Base-by-base conservation (phyloP, 1,139 yeast genomes). In the Blastobotrys ciferrii region DNA sequence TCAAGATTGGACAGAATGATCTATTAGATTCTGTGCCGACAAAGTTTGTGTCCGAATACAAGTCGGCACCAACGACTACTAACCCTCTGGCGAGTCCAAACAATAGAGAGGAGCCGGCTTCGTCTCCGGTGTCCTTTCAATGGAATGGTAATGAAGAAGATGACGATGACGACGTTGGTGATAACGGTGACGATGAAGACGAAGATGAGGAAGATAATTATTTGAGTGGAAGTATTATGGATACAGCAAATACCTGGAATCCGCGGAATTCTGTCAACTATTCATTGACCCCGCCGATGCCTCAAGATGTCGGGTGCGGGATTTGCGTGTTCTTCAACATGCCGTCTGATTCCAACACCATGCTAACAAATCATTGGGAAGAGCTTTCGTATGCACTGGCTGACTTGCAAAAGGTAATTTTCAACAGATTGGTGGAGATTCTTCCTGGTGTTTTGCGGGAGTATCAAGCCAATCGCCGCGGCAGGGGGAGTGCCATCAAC, bases 321-420 rank as follows among this genome's bases (percentile, higher is more conserved):
- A 53, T 61, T 28, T 59, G 64, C 45, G 48, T 60, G 11, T 52
- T 53, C 32, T 50, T 61, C 44, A 52, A 49, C 25, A 43, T 56
- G 0, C 51, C 57, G 12, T 47, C 56, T 3, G 58, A 54, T 19
- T 43, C 54, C 12, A 54, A 55, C n/a, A 55, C 55, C 20, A 37
- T 50, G 1, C 47, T 61, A n/a, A 53, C 58, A 2, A 53, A 51
- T 38, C 62, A 62, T 48, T 62, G 65, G 65, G 58, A 55, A 18
- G 64, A 61, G 46, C 53, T 62, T 4, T 49, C 58, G 4, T 45
- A 49, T 19, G 63, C 64, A 3, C 42, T 60, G 42, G 44, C 56
- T 4, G 63, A 60, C 32, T 52, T 62, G 14, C 63, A 61, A 45
- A 25, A 41, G 9, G 41, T 47, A 1, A 48, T 61, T 11, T 45